Evolutionary conservation across 108 stramenopile species (phyloP).

Genomic region (Heterococcus sp.): DNA sequence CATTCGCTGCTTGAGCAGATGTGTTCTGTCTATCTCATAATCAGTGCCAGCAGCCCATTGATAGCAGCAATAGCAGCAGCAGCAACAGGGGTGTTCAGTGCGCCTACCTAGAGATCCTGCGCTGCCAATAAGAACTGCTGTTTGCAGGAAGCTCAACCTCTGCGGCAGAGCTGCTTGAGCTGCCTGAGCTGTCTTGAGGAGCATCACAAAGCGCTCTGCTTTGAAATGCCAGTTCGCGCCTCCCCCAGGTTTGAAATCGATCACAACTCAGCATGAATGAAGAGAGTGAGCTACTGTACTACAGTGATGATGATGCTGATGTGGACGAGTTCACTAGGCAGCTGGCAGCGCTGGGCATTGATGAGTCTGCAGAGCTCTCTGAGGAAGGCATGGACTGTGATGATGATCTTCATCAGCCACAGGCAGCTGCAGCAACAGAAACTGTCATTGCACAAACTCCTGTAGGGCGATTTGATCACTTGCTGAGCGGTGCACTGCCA

Average conservation of each 20-base stretch:
- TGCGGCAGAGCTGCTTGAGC: too few species aligned
- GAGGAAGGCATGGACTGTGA: slow-evolving; percentile 15
- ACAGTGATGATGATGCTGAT: slow-evolving; percentile 32
- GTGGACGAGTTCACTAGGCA: slow-evolving; percentile 36
- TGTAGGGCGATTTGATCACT: neutral
- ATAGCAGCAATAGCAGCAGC: neutral
- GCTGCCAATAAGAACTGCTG: neutral
- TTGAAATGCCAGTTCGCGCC: too few species aligned
- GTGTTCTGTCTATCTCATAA: too few species aligned
- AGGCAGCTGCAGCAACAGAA: neutral
- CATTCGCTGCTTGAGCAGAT: too few species aligned
- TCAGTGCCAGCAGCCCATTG: neutral
- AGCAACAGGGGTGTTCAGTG: too few species aligned
- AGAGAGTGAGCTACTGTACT: slow-evolving; percentile 20
- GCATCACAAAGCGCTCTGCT: too few species aligned
- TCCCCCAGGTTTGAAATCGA: too few species aligned
- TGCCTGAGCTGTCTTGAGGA: too few species aligned
- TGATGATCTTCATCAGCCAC: neutral
- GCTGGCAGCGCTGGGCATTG: slow-evolving; percentile 42
- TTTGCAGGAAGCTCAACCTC: neutral
- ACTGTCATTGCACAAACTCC: neutral
- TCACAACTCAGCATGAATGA: too few species aligned
- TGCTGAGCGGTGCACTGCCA: neutral
- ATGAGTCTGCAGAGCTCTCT: slow-evolving; percentile 34
- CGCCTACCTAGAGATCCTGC: neutral